A percentile compares a stretch with the other conserved stretches of the same genome.
phyloP scores from a whole-genome alignment of 1,284 basidiomycete genomes.

The Chalciporus sp. region DNA sequence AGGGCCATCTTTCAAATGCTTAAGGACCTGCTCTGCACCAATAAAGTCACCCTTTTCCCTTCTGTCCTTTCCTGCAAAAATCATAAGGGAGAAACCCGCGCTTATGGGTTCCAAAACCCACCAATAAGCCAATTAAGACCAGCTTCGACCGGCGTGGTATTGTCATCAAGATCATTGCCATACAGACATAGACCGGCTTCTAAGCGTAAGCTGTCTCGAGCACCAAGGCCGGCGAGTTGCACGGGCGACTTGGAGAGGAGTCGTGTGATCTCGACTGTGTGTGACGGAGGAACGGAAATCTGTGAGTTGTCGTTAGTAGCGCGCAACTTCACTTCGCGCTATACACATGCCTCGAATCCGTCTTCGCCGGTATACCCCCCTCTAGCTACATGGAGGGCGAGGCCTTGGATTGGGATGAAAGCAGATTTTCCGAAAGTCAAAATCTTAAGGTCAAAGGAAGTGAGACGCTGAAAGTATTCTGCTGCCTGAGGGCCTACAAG shows the following conservation, averaged over 20 bases:
- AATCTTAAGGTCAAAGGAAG: slow-evolving; percentile 69
- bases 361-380: slow-evolving; percentile 99
- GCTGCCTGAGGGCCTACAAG: slow-evolving; percentile 79
- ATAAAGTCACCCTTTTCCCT: slow-evolving; percentile 77
- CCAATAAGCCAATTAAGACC: slow-evolving; percentile 93
- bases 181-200: slow-evolving; percentile 99
- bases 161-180: slow-evolving; percentile 91
- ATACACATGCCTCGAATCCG: slow-evolving; percentile 81
- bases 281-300: slow-evolving; percentile 88
- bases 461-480: slow-evolving; percentile 74
- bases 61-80: slow-evolving; percentile 71
- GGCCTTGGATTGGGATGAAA: slow-evolving; percentile 75
- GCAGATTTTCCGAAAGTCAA: slow-evolving; percentile 83
- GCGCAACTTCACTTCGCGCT: background rate
- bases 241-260: slow-evolving; percentile 76
- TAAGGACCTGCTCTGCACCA: slow-evolving; percentile 78
- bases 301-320: slow-evolving; percentile 32
- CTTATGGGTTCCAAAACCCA: slow-evolving; percentile 29
- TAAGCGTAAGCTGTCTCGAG: slow-evolving; percentile 89
- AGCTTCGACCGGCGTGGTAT: slow-evolving; percentile 86
- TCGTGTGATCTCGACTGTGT: slow-evolving; percentile 74
- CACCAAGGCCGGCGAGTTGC: slow-evolving; percentile 88
- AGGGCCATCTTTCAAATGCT: slow-evolving; percentile 83
- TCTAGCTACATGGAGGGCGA: slow-evolving; percentile 90
- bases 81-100: no score